Percentiles rank a stretch among this genome's conserved stretches.
Conservation (phyloP, 2,329 filamentous ascomycete species). For the Neophaeococcomyces mojaviensis region DNA sequence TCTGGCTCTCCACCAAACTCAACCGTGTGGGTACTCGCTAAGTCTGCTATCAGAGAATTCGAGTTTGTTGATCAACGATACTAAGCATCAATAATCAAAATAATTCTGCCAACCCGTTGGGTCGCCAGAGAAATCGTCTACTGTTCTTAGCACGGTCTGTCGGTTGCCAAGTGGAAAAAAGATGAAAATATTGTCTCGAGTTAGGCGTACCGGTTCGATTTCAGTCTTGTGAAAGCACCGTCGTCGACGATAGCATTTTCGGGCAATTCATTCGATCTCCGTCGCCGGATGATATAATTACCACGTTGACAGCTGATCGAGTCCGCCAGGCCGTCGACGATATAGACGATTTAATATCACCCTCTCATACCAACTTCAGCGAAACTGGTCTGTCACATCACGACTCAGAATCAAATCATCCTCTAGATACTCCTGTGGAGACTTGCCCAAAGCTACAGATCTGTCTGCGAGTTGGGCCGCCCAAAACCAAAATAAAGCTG, state of each 20-base stretch:
- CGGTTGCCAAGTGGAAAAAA: too few species aligned
- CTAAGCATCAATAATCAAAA: too few species aligned
- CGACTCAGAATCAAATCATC: background rate
- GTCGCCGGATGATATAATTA: background rate
- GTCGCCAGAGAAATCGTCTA: too few species aligned
- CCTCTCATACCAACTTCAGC: background rate
- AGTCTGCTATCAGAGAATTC: too few species aligned
- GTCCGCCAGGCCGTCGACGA: background rate
- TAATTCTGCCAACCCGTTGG: too few species aligned
- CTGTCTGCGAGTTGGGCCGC: background rate
- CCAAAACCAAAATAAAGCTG: constrained; percentile 4
- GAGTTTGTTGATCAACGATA: too few species aligned
- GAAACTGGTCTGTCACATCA: background rate
- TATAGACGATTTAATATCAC: background rate
- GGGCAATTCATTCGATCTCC: background rate
- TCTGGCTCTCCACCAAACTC: too few species aligned
- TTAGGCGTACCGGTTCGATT: too few species aligned
- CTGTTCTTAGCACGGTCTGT: too few species aligned
- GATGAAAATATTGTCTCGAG: too few species aligned
- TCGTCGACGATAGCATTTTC: constrained; percentile 1
- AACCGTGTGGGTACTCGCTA: too few species aligned
- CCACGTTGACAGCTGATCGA: background rate
- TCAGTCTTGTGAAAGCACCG: background rate
- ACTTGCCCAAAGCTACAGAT: background rate
- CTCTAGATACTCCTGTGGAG: background rate